Conservation (phyloP, 495 filamentous ascomycete species). For the Podospora fimiseda region DNA sequence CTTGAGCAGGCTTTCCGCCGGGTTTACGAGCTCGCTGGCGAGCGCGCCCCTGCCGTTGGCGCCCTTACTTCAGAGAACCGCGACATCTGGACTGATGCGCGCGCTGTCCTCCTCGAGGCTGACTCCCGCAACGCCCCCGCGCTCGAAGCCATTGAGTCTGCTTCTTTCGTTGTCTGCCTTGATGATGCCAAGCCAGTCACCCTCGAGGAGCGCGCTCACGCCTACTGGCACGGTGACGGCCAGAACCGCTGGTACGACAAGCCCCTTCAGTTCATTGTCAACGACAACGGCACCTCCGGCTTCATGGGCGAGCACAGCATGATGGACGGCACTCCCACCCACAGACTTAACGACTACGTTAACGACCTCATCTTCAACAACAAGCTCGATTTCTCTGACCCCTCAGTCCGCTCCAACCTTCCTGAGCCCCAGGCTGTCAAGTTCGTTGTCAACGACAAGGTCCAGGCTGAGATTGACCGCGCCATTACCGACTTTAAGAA, state of each 20-base stretch:
- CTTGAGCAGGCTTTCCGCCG: constrained; percentile 80
- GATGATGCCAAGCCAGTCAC: constrained; percentile 92
- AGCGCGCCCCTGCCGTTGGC: constrained; percentile 67
- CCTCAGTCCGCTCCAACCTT: constrained; percentile 70
- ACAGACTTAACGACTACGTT: constrained; percentile 90
- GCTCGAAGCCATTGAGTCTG: constrained; percentile 78
- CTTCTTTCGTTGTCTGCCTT: constrained; percentile 87
- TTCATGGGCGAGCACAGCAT: constrained; percentile 99
- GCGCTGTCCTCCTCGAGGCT: constrained; percentile 66
- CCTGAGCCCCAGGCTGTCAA: constrained; percentile 70
- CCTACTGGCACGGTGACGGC: constrained; percentile 98
- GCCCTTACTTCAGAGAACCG: constrained; percentile 86
- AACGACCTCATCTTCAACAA: constrained; percentile 85
- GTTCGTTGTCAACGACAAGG: constrained; percentile 68
- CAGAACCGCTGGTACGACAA: constrained; percentile 98
- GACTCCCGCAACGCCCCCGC: constrained; percentile 68
- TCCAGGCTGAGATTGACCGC: constrained; percentile 66
- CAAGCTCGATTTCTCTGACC: constrained; percentile 77
- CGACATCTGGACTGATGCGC: constrained; percentile 84
- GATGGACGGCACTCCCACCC: constrained; percentile 99
- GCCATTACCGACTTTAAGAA: constrained; percentile 69
- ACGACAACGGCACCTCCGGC: constrained; percentile 94
- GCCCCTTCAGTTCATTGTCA: constrained; percentile 94
- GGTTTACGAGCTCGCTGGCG: constrained; percentile 71
- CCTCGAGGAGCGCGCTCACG: constrained; percentile 87